Evolutionary conservation across 257 asterid genomes (phyloP), one percentile per base, ranked within the genome.

Genomic region (Capsicum rhomboideum): DNA sequence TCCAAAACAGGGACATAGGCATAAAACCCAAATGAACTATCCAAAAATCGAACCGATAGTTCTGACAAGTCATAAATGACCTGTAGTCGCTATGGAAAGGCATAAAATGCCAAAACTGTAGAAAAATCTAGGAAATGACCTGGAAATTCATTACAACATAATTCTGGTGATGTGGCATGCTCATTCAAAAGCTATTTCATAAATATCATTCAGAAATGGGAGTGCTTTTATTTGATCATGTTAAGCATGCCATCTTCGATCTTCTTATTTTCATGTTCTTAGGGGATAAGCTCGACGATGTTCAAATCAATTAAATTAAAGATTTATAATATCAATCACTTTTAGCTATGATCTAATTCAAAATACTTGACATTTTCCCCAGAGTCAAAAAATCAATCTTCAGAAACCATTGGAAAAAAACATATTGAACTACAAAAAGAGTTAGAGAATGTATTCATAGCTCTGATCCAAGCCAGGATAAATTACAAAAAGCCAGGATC

Each of bases 371-470:
- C 4, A 10, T 86, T 53, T 82, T 66, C 74, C 88, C 86, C 13
- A 83, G 72, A 69, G 54, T 40, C 11, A 79, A 86, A n/a, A 87
- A 82, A 21, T 64, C 82, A 6, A 53, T 82, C 14, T 67, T 84
- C 4, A 31, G 85, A 12, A 85, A 61, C 4, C 78, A 16, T 44
- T 85, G 86, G 86, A n/a, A 83, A 87, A n/a, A 82, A 87, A 16
- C 50, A 84, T 3, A 18, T n/a, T 16, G 50, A 21, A 46, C 14
- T 84, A 7, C 69, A 84, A 18, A 80, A 54, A 42, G 58, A 72
- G 12, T 64, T 21, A 5, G 82, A 84, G 0, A 74, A 42, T 6
- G n/a, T 79, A 20, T 75, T 84, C 16, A 44, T 77, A 23, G 84
- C 86, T 2, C 82, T 84, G 4, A 82, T 84, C 59, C 44, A 72